These are phyloP conservation scores for Zizania palustris DNA, from an alignment of 202 grass and related monocot species.

Conservation along the genomic window DNA sequence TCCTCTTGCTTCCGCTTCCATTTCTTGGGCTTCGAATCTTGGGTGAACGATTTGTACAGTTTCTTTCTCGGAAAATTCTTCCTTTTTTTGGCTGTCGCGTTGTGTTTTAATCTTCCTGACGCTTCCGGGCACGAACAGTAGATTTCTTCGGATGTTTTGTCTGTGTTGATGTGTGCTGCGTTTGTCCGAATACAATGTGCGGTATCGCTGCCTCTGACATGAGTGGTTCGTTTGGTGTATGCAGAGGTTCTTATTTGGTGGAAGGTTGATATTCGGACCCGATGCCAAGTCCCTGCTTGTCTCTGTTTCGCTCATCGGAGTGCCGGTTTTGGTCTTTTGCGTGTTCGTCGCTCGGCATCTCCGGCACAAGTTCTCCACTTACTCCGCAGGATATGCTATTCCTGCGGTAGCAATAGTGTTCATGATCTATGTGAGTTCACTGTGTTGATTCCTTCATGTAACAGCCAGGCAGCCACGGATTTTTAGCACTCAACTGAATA, in stretches of 20 bases:
- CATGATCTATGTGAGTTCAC: conserved; percentile 67
- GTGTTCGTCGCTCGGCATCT: conserved; percentile 69
- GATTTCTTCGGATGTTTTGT: background rate
- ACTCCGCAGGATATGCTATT: conserved; percentile 70
- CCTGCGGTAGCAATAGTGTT: conserved; percentile 50
- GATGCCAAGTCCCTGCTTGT: conserved; percentile 66
- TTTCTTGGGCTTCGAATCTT: conserved; percentile 25
- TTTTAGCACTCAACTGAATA: conserved; percentile 27
- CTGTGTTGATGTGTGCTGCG: background rate
- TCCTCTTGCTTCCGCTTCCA: background rate
- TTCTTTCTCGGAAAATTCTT: conserved; percentile 42
- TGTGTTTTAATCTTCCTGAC: background rate
- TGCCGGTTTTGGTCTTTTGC: conserved; percentile 79
- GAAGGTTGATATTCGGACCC: conserved; percentile 84
- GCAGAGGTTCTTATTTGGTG: conserved; percentile 79
- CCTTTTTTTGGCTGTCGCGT: conserved; percentile 10
- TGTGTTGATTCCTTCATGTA: conserved; percentile 27
- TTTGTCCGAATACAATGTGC: conserved; percentile 22
- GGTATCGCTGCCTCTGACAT: conserved; percentile 24
- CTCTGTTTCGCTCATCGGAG: conserved; percentile 70
- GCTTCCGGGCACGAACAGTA: conserved; percentile 32
- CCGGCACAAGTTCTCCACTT: conserved; percentile 61
- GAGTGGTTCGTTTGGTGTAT: conserved; percentile 15
- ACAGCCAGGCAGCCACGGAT: background rate
- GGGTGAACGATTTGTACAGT: background rate